Base-by-base conservation (phyloP, 2,329 filamentous ascomycete species). In the Geosmithia flava region DNA sequence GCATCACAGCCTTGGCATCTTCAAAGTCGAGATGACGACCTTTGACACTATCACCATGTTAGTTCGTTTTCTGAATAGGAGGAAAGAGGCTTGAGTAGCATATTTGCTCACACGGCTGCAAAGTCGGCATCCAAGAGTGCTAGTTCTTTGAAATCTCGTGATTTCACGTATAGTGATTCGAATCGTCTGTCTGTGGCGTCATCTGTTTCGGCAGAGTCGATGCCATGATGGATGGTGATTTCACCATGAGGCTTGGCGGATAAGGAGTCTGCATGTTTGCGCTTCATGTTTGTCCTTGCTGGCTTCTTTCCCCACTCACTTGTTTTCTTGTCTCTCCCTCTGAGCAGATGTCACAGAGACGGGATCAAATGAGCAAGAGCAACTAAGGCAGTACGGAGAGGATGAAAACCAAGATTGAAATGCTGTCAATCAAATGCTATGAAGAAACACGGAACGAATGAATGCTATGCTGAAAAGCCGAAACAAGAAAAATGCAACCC, bases 1-100 rank as follows among this genome's bases (percentile, higher is more conserved):
- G 89, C 78, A 85, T 78, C 8, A 95, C 78, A 20, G 87, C 80
- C 46, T 74, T 68, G 4, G 90, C 84, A 57, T 95, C 76, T 47
- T 79, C 82, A 57, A 97, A 97, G 65, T 96, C 81, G 23, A 95
- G 70, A 53, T 83, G 78, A 8, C 68, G 61, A 16, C 63, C 54
- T 37, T 65, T 64, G 40, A 68, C 54, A 16, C 47, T 48, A 27
- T 13, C 11, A n/a, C 3, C 7, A 19, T 30, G 20, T 29, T 20
- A 3, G 16, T 33, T 44, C 6, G 40, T n/a, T 16, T 20, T 20
- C n/a, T 11, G 7, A 16, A 44, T 27, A n/a, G n/a, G 16, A 10
- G 10, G 43, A 27, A 16, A 10, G 27, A 13, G 43, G 43, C 43
- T 44, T 20, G 6, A 16, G 6, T 7, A 42, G 7, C 16, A 7